Base-by-base conservation (phyloP, 2,329 filamentous ascomycete species). In the Microcyclospora pomicola region DNA sequence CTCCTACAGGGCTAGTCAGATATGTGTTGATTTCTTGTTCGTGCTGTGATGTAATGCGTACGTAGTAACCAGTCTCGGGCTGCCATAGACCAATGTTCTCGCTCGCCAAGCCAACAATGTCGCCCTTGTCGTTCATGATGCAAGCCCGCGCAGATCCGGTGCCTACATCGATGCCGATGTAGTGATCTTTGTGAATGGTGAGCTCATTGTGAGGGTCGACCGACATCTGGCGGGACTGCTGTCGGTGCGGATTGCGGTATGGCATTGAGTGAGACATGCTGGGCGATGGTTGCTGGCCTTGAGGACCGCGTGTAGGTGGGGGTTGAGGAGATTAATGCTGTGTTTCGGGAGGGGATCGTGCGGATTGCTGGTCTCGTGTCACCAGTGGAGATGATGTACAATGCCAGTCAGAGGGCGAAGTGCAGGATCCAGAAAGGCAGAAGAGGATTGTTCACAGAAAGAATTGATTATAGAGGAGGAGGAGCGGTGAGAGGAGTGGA, bases 71-170 rank as follows among this genome's bases (percentile, higher is more conserved):
- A 19, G 65, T 67, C 51, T 69, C 64, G 41, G 66, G 67, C 53
- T 69, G 66, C 67, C 67, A 70, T 13, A 69, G 55, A 30, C 61
- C 64, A 59, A 70, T 66, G 56, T 69, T 66, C 50, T 71, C 59
- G 45, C 66, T 67, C 39, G 68, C 69, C 44, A 72, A 47, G 42
- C 67, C 67, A 31, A 80, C 73, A 63, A 98, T 96, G 56, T 95
- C 85, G 37, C 91, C 91, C 31, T 81, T 78, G 44, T 78, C 73
- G 59, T 96, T 84, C 62, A 98, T 94, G 57, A 98, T 85, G 63
- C 91, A 96, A 38, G 91, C 91, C 57, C 91, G 77, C 30, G 88
- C 91, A 59, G 85, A 94, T 39, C 91, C 91, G 14, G 91, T 98
- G 37, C 91, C 91, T 36, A 98, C 88, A 65, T 98, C 91, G 50